These are phyloP conservation scores for Pisolithus marmoratus DNA, from an alignment of 768 basidiomycete species.

Conservation along the genomic window DNA sequence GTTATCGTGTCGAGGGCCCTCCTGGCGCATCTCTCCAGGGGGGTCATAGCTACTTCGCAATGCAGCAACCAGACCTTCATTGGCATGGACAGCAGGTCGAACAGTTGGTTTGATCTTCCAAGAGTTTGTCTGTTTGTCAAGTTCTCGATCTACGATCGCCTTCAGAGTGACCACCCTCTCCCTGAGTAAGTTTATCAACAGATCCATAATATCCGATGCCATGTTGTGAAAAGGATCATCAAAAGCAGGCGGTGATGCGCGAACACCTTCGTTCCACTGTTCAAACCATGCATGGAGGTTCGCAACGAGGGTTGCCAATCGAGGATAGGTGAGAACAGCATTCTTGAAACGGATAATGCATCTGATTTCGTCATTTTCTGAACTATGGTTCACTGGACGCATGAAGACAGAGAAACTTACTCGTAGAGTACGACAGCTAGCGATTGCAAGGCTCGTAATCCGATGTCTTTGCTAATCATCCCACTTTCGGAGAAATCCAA, in stretches of 20 bases:
- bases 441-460: slow-evolving; percentile 39
- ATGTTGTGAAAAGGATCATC: slow-evolving; percentile 36
- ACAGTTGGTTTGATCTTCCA: not conserved
- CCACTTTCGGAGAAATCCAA: slow-evolving; percentile 18
- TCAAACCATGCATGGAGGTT: slow-evolving; percentile 42
- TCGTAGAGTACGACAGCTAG: slow-evolving; percentile 46
- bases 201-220: slow-evolving; percentile 27
- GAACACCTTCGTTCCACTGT: slow-evolving; percentile 42
- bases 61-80: slow-evolving; percentile 35
- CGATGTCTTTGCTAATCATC: slow-evolving; percentile 22
- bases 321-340: slow-evolving; percentile 40
- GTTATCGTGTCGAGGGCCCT: slow-evolving; percentile 64
- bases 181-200: slow-evolving; percentile 28
- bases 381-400: slow-evolving; percentile 11
- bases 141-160: slow-evolving; percentile 49
- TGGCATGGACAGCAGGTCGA: slow-evolving; percentile 1
- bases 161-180: slow-evolving; percentile 28
- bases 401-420: slow-evolving; percentile 34
- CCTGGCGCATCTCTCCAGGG: slow-evolving; percentile 44
- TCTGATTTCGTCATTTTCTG: slow-evolving; percentile 27
- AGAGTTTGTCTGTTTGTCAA: slow-evolving; percentile 27
- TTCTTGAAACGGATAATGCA: slow-evolving; percentile 56
- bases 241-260: slow-evolving; percentile 35
- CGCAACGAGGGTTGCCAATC: slow-evolving; percentile 35
- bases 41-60: slow-evolving; percentile 42